Conservation (phyloP, 108 stramenopile species). For the Cyclostephanos tholiformis region DNA sequence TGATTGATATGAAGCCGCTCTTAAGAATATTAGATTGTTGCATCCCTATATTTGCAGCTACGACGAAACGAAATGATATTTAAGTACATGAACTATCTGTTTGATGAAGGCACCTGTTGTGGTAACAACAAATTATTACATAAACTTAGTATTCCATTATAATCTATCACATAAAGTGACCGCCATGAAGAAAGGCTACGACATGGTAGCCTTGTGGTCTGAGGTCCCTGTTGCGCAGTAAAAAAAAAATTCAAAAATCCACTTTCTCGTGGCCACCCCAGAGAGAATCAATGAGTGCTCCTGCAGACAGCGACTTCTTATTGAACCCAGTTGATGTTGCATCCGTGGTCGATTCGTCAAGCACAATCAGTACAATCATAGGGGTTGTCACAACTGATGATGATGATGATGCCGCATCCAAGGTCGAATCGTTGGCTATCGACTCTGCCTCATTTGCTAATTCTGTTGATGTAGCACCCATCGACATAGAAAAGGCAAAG, state of each 20-base stretch:
- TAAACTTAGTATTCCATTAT: too few species aligned
- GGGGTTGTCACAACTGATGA: background rate
- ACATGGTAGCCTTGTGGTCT: too few species aligned
- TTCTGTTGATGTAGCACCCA: conserved; percentile 6
- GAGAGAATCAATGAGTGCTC: background rate
- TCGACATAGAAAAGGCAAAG: conserved; percentile 27
- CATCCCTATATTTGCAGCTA: background rate
- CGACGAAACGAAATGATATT: background rate
- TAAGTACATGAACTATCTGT: background rate
- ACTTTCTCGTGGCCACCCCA: too few species aligned
- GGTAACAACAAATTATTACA: too few species aligned
- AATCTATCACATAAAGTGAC: too few species aligned
- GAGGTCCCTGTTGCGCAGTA: too few species aligned
- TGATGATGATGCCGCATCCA: background rate
- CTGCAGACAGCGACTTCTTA: background rate
- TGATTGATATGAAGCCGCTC: background rate
- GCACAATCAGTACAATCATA: background rate
- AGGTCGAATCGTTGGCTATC: background rate
- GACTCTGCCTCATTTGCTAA: background rate
- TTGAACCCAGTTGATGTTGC: background rate
- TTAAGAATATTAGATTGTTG: background rate
- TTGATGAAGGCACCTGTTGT: too few species aligned
- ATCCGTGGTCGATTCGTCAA: background rate
- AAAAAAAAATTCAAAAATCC: too few species aligned
- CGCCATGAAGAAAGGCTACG: too few species aligned